Evolutionary conservation across 2,329 filamentous ascomycete species (phyloP).

Genomic region (Claviceps sp.): DNA sequence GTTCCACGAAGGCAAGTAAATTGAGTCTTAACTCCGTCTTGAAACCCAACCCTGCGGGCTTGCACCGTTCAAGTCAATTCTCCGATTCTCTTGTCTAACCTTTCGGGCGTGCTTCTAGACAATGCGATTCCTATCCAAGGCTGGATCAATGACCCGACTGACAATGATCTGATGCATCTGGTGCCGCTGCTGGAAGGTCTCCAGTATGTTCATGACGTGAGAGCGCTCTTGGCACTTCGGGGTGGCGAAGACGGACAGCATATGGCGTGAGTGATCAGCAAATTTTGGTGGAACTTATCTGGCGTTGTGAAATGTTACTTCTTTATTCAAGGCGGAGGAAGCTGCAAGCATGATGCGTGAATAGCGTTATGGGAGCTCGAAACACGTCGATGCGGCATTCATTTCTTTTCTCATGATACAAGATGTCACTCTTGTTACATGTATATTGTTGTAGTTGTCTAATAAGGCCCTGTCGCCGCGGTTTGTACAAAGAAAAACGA

Average conservation of each 20-base stretch:
- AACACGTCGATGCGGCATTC: background rate
- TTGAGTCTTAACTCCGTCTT: no score
- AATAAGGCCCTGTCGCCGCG: no score
- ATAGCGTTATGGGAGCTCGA: background rate
- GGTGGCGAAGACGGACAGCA: conserved; percentile 67
- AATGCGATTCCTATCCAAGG: conserved; percentile 98
- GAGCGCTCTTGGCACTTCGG: conserved; percentile 75
- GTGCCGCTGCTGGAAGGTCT: conserved; percentile 85
- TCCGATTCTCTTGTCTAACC: conserved; percentile 4
- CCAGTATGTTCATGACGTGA: conserved; percentile 92
- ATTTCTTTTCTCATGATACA: no score
- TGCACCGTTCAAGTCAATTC: no score
- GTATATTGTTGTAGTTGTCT: no score
- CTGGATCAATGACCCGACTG: conserved; percentile 97
- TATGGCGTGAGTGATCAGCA: conserved; percentile 23
- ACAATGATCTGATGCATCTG: conserved; percentile 86
- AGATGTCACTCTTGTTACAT: no score
- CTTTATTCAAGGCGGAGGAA: background rate
- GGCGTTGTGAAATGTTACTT: conserved; percentile 5
- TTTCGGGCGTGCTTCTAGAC: conserved; percentile 39
- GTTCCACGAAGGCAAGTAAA: conserved; percentile 78
- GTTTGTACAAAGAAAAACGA: background rate
- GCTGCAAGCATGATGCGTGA: background rate
- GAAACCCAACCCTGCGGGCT: no score
- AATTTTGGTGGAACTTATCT: conserved; percentile 1